These are phyloP conservation scores for Termitomyces sp. DNA, from an alignment of 768 basidiomycete genomes.

Conservation along the genomic window DNA sequence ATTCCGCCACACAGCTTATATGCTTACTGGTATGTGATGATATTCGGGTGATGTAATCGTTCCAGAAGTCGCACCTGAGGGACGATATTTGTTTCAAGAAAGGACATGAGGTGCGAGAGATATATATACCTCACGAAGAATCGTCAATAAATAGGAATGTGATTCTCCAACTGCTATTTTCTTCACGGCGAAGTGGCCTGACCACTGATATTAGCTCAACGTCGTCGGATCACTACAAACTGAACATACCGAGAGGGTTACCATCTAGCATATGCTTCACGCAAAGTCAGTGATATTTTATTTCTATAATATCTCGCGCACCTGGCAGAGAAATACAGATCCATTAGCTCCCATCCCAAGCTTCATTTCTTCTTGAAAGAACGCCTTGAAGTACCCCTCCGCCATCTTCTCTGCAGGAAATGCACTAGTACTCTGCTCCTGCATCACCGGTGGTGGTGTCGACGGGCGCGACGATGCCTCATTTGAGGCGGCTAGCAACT, in stretches of 20 bases:
- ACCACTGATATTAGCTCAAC: not conserved
- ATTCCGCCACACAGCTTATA: not conserved
- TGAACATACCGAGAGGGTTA: conserved; percentile 64
- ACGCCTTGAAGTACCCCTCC: conserved; percentile 88
- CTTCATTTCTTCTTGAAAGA: conserved; percentile 85
- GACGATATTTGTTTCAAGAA: not conserved
- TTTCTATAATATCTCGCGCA: conserved; percentile 22
- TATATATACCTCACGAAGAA: conserved; percentile 61
- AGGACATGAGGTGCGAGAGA: not conserved
- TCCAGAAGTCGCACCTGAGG: conserved; percentile 77
- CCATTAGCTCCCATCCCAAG: conserved; percentile 97
- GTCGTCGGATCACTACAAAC: not conserved
- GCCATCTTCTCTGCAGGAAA: conserved; percentile 77
- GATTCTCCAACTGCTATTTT: conserved; percentile 95
- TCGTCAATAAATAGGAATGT: conserved; percentile 77
- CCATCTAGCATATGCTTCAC: conserved; percentile 51
- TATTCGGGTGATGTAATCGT: conserved; percentile 84
- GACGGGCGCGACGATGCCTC: conserved; percentile 52
- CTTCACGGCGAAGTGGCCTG: conserved; percentile 89
- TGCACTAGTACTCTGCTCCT: conserved; percentile 21
- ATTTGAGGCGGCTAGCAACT: conserved; percentile 67
- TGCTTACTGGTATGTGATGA: conserved; percentile 81
- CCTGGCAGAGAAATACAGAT: conserved; percentile 84
- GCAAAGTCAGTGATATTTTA: not conserved
- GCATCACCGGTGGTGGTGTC: conserved; percentile 33